phyloP scores from a whole-genome alignment of 2,329 filamentous ascomycete genomes.

The Exophiala aquamarina region DNA sequence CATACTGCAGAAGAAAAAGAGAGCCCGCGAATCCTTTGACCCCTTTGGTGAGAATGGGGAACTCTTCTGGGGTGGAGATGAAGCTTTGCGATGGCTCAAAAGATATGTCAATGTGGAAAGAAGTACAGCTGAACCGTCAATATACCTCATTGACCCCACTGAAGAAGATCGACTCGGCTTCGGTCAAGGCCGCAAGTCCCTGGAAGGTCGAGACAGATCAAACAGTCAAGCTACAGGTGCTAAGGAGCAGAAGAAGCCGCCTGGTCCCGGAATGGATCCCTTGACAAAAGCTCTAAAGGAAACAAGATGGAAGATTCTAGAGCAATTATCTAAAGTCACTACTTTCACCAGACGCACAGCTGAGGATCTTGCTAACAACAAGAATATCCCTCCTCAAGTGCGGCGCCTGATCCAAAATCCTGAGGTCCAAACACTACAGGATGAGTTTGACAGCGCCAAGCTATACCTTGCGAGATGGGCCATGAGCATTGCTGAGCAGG shows the following conservation, averaged over 20 bases:
- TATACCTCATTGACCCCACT: slow-evolving; percentile 86
- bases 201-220: slow-evolving; percentile 34
- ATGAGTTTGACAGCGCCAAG: slow-evolving; percentile 95
- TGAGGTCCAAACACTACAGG: slow-evolving; percentile 90
- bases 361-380: slow-evolving; percentile 88
- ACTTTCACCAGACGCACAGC: slow-evolving; percentile 92
- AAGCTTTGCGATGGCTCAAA: slow-evolving; percentile 87
- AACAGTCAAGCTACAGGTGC: slow-evolving; percentile 38
- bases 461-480: slow-evolving; percentile 96
- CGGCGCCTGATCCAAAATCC: slow-evolving; percentile 81
- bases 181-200: slow-evolving; percentile 57
- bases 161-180: slow-evolving; percentile 83
- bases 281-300: slow-evolving; percentile 93
- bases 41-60: slow-evolving; percentile 81
- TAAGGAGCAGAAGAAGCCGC: slow-evolving; percentile 41
- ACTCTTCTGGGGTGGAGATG: slow-evolving; percentile 97
- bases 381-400: slow-evolving; percentile 85
- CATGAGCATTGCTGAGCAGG: slow-evolving; percentile 97
- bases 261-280: slow-evolving; percentile 68
- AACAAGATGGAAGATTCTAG: slow-evolving; percentile 92
- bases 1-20: slow-evolving; percentile 86
- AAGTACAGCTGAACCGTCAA: slow-evolving; percentile 81
- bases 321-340: slow-evolving; percentile 95
- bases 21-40: slow-evolving; percentile 81
- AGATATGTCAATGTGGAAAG: slow-evolving; percentile 80